These are phyloP conservation scores for Coemansia nantahalensis DNA, from an alignment of 192 early-diverging fungal species.

Conservation along the genomic window DNA sequence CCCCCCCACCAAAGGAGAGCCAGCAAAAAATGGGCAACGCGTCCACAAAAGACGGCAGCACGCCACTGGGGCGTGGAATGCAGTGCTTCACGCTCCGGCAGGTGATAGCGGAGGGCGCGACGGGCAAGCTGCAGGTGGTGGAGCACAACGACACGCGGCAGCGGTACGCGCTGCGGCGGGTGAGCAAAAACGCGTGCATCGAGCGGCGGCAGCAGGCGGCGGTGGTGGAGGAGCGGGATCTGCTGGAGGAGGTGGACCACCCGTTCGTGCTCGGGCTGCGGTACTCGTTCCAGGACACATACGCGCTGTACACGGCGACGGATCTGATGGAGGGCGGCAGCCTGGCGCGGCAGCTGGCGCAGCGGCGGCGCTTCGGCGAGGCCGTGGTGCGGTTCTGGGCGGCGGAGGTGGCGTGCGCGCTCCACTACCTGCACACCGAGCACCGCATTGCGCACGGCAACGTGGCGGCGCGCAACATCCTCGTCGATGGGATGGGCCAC, in stretches of 20 bases:
- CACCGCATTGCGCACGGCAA: conserved; percentile 84
- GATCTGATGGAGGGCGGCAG: conserved; percentile 93
- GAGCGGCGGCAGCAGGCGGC: conserved; percentile 62
- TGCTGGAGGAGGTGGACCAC: conserved; percentile 80
- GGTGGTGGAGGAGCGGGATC: conserved; percentile 77
- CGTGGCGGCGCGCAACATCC: conserved; percentile 82
- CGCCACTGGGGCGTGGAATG: conserved; percentile 45
- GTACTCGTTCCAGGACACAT: conserved; percentile 93
- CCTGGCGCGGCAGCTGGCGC: conserved; percentile 64
- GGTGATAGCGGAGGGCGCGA: conserved; percentile 83
- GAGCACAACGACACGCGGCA: conserved; percentile 75
- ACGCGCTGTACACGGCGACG: conserved; percentile 84
- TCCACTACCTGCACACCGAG: conserved; percentile 73
- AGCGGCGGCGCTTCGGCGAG: conserved; percentile 56
- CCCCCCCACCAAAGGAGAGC: too few relatives aligned
- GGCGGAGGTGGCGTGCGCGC: conserved; percentile 79
- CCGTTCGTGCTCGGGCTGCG: conserved; percentile 78
- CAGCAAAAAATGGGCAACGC: conserved; percentile 1
- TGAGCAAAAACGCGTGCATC: conserved; percentile 86
- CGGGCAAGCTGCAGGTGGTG: conserved; percentile 85
- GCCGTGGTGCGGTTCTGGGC: conserved; percentile 76
- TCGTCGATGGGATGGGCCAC: conserved; percentile 73
- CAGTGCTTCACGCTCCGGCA: conserved; percentile 82
- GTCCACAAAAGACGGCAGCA: not conserved
- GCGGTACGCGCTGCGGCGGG: conserved; percentile 88